Conservation (phyloP, 1,284 basidiomycete species). For the Cryptococcus sp. region DNA sequence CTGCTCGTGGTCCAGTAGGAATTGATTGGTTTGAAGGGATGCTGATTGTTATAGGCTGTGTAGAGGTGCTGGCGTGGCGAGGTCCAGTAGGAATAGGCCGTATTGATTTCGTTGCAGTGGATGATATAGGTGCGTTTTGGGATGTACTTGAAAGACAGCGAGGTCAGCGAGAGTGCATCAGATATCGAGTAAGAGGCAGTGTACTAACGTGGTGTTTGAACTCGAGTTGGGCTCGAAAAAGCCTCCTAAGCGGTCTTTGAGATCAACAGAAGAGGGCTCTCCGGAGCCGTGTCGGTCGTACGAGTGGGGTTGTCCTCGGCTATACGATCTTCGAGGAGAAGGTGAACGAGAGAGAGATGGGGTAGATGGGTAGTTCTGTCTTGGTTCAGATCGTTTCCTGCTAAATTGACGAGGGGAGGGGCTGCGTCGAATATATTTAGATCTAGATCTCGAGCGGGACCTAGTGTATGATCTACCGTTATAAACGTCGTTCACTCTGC, state of each 20-base stretch:
- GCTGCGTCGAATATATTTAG: not conserved
- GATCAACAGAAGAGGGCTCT: not conserved
- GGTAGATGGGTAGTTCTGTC: not conserved
- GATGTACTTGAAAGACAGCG: not conserved
- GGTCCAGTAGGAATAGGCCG: conserved; percentile 28
- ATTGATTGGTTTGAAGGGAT: conserved; percentile 3
- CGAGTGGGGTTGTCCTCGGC: not conserved
- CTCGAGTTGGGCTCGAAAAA: not conserved
- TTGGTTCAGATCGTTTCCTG: not conserved
- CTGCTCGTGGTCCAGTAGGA: conserved; percentile 21
- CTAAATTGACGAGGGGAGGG: not conserved
- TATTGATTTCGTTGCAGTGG: conserved; percentile 8
- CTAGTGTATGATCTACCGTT: not conserved
- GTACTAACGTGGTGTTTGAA: not conserved
- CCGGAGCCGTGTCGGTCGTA: not conserved
- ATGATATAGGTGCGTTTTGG: conserved; percentile 11
- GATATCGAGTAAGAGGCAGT: not conserved
- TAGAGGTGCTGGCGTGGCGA: conserved; percentile 1
- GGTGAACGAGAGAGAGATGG: conserved; percentile 2
- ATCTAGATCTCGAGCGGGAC: not conserved
- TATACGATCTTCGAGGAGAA: not conserved
- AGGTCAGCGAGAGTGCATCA: not conserved
- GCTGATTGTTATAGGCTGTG: not conserved
- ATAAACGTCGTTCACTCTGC: not conserved
- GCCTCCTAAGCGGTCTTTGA: conserved; percentile 15